Conservation (phyloP, 1,284 basidiomycete genomes). For the Heterobasidion occidentale region DNA sequence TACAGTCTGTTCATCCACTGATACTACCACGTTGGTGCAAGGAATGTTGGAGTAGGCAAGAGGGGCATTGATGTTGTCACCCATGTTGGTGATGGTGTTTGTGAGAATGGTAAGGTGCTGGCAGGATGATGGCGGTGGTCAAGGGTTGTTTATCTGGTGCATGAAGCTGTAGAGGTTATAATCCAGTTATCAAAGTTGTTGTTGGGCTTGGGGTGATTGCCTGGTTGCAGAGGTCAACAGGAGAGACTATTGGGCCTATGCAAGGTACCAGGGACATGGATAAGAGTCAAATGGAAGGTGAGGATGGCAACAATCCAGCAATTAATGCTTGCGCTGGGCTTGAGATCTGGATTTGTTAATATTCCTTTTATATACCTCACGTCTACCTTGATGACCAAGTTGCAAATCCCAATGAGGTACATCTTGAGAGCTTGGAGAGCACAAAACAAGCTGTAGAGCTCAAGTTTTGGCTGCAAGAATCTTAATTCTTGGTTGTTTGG, state of each 20-base stretch:
- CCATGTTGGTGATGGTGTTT: too few relatives aligned
- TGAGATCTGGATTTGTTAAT: conserved; percentile 32
- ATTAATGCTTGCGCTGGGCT: conserved; percentile 28
- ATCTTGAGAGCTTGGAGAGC: conserved; percentile 17
- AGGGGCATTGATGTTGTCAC: too few relatives aligned
- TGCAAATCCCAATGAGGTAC: conserved; percentile 22
- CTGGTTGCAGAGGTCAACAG: conserved; percentile 6
- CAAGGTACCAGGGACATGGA: conserved; percentile 22
- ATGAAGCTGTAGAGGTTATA: neutral
- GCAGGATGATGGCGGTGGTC: too few relatives aligned
- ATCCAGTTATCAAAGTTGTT: neutral
- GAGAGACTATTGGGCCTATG: conserved; percentile 31
- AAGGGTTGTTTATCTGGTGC: neutral
- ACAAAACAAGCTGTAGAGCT: conserved; percentile 31
- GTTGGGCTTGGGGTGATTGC: neutral
- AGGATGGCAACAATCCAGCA: conserved; percentile 31
- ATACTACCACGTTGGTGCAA: accelerated
- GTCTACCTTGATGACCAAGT: conserved; percentile 28
- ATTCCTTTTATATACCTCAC: conserved; percentile 22
- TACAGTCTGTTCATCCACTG: too few relatives aligned
- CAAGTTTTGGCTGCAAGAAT: conserved; percentile 33
- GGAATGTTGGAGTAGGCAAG: too few relatives aligned
- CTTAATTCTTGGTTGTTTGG: conserved; percentile 24
- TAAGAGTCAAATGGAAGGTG: conserved; percentile 25
- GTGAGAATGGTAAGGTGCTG: too few relatives aligned